A percentile compares a stretch with the other conserved stretches of the same genome.
phyloP scores from a whole-genome alignment of 148 eudicot genomes.

The Euryodendron excelsum region DNA sequence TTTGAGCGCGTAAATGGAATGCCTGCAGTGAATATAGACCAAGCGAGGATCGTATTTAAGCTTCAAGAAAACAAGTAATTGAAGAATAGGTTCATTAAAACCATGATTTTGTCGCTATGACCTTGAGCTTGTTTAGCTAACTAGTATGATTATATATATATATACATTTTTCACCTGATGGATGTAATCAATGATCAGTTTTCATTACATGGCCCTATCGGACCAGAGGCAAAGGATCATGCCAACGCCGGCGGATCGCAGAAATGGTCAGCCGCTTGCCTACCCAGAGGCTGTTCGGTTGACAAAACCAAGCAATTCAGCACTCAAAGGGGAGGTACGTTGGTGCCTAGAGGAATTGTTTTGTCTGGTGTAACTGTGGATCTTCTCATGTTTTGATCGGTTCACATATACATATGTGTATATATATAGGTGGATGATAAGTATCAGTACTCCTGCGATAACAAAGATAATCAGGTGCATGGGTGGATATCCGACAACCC shows the following conservation, averaged over 20 bases:
- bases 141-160: neutral
- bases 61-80: conserved; percentile 31
- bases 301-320: conserved; percentile 31
- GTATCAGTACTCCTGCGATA: conserved; percentile 68
- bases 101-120: neutral
- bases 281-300: conserved; percentile 57
- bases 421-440: conserved; percentile 81
- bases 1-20: conserved; percentile 44
- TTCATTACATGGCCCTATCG: conserved; percentile 73
- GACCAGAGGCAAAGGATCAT: conserved; percentile 60
- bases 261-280: conserved; percentile 35
- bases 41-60: conserved; percentile 55
- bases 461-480: conserved; percentile 61
- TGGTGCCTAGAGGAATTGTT: no score
- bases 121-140: neutral
- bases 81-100: neutral
- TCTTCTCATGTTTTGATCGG: no score
- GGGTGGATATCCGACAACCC: conserved; percentile 64
- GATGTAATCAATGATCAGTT: conserved; percentile 32
- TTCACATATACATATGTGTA: no score
- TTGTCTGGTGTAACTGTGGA: no score
- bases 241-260: conserved; percentile 59
- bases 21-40: conserved; percentile 37
- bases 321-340: conserved; percentile 52
- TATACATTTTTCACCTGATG: neutral